These are phyloP conservation scores for Penicillium sp. DNA, from an alignment of 2,329 filamentous ascomycete genomes.

Conservation along the genomic window DNA sequence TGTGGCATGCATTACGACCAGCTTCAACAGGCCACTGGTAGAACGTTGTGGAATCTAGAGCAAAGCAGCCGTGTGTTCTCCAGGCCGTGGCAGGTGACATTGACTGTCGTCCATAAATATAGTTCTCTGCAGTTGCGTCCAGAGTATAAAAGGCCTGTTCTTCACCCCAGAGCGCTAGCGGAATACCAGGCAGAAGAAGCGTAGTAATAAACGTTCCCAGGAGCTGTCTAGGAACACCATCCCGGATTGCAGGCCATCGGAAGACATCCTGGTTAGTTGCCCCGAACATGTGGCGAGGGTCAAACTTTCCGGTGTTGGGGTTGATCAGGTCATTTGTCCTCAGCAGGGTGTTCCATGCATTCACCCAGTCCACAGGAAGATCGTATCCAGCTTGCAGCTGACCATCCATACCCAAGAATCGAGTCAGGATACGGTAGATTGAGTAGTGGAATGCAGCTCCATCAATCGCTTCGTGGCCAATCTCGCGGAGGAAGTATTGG, in stretches of 20 bases:
- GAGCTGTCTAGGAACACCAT: constrained; percentile 61
- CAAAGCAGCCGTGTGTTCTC: constrained; percentile 67
- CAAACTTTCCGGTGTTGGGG: constrained; percentile 63
- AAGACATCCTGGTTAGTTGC: constrained; percentile 69
- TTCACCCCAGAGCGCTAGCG: constrained; percentile 65
- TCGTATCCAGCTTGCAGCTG: constrained; percentile 59
- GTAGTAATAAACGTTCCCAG: constrained; percentile 63
- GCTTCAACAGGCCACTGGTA: constrained; percentile 61
- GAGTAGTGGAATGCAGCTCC: constrained; percentile 67
- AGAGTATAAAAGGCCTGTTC: constrained; percentile 68
- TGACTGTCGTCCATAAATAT: constrained; percentile 66
- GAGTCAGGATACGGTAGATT: constrained; percentile 62
- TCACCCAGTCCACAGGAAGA: constrained; percentile 57
- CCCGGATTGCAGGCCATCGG: constrained; percentile 63
- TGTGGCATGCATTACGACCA: constrained; percentile 58
- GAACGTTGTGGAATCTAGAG: constrained; percentile 60
- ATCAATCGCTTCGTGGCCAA: constrained; percentile 61
- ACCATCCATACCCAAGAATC: constrained; percentile 65
- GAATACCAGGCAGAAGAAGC: constrained; percentile 64
- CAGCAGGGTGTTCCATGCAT: constrained; percentile 61
- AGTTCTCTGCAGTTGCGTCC: constrained; percentile 67
- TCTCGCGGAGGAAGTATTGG: constrained; percentile 57
- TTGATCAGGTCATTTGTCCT: constrained; percentile 64
- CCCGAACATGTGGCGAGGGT: constrained; percentile 68
- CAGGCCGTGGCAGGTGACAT: constrained; percentile 66